A percentile compares a stretch with the other conserved stretches of the same genome.
These are phyloP conservation scores for Anethum foeniculum DNA, from an alignment of 140 eudicot genomes.

Conservation along the genomic window DNA sequence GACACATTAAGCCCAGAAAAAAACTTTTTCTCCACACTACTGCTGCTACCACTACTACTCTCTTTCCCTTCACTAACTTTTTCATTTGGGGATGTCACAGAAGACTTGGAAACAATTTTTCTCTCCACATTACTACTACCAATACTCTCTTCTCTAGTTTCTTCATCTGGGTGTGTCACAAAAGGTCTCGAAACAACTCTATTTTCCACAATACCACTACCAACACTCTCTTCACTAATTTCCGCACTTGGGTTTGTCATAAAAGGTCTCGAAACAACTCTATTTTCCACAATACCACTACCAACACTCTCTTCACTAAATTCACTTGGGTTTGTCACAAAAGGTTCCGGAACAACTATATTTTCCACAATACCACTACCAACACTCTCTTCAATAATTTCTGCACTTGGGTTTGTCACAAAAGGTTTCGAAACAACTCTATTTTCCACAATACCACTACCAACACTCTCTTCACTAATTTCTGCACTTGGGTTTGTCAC, in stretches of 20 bases:
- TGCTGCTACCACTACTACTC: neutral
- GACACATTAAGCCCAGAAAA: neutral
- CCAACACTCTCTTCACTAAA: conserved; percentile 11
- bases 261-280: conserved; percentile 17
- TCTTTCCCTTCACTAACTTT: neutral
- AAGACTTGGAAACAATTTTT: conserved; percentile 20
- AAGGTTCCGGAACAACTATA: neutral
- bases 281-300: conserved; percentile 12
- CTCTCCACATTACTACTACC: conserved; percentile 12
- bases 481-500: conserved; percentile 27
- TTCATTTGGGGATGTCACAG: conserved; percentile 25
- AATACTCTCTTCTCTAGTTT: conserved; percentile 13
- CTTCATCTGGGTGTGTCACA: conserved; percentile 27
- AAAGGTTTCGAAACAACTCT: conserved; percentile 17
- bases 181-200: neutral
- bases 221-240: neutral
- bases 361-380: neutral
- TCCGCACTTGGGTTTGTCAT: conserved; percentile 23
- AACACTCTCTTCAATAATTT: neutral
- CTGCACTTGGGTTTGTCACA: conserved; percentile 24
- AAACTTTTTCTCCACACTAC: neutral
- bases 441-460: conserved; percentile 12
- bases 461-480: conserved; percentile 12
- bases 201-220: neutral
- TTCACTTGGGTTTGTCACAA: conserved; percentile 26